Conservation (phyloP, 371 early-diverging fungal genomes). For the Zopfochytrium polystomum region DNA sequence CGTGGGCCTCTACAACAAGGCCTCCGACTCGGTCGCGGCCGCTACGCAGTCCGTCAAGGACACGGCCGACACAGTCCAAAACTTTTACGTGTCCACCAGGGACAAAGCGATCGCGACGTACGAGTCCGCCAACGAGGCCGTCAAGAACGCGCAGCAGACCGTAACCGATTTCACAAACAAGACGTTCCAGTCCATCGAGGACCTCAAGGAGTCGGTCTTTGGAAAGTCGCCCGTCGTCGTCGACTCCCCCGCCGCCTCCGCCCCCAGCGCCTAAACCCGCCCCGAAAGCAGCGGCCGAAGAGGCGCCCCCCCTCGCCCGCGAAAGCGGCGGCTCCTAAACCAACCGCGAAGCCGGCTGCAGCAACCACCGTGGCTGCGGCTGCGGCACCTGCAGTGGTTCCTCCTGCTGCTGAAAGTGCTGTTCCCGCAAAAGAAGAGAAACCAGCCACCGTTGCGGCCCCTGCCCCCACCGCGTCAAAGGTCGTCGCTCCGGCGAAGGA, state of each 20-base stretch:
- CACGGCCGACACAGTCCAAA: background rate
- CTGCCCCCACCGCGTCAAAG: background rate
- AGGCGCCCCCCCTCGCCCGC: no score
- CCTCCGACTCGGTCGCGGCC: background rate
- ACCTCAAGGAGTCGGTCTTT: constrained; percentile 6
- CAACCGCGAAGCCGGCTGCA: background rate
- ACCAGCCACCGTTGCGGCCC: background rate
- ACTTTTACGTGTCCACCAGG: background rate
- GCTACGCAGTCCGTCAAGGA: background rate
- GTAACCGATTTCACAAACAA: constrained; percentile 15
- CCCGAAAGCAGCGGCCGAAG: background rate
- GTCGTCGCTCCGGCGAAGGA: background rate
- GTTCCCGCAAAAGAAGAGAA: background rate
- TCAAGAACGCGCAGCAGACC: constrained; percentile 3
- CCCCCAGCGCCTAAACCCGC: background rate
- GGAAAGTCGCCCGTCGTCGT: constrained; percentile 10
- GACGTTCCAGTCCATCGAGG: constrained; percentile 15
- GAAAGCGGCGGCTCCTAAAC: no score
- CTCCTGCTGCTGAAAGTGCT: constrained; percentile 7
- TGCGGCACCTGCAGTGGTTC: constrained; percentile 7
- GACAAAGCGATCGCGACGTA: constrained; percentile 11
- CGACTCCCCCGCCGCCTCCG: constrained; percentile 2
- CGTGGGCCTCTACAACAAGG: background rate
- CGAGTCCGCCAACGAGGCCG: background rate
- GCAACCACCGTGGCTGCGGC: background rate